A percentile compares a stretch with the other conserved stretches of the same genome.
Conservation (phyloP, 495 filamentous ascomycete species). For the Margaritispora aquatica region DNA sequence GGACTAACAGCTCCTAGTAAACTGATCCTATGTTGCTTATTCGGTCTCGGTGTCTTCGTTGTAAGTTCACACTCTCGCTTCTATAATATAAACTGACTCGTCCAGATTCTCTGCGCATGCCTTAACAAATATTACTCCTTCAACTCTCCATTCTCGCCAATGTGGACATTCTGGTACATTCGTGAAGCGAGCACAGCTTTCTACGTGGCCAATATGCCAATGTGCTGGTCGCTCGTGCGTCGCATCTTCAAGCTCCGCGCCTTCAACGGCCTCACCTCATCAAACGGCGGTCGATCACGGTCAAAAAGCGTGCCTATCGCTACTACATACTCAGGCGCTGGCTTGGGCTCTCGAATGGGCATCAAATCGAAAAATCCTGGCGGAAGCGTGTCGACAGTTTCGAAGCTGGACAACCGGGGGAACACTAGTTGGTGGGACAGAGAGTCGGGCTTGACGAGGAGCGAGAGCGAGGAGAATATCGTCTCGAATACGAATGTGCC, state of each 20-base stretch:
- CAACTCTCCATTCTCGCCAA: conserved; percentile 42
- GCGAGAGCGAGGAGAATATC: conserved; percentile 20
- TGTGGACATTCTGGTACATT: conserved; percentile 64
- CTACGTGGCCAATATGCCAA: conserved; percentile 58
- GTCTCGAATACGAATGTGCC: not conserved
- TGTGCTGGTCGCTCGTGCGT: conserved; percentile 52
- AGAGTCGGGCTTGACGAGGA: not conserved
- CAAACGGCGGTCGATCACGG: not conserved
- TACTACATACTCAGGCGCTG: not conserved
- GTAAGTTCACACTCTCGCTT: conserved; percentile 14
- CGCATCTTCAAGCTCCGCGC: conserved; percentile 44
- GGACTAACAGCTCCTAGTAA: conserved; percentile 34
- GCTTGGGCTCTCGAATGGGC: not conserved
- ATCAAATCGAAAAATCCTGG: not conserved
- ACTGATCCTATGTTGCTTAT: conserved; percentile 42
- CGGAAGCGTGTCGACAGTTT: not conserved
- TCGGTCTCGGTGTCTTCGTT: conserved; percentile 54
- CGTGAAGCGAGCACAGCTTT: conserved; percentile 59
- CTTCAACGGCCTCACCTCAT: conserved; percentile 28
- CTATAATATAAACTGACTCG: not conserved
- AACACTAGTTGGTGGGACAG: conserved; percentile 18
- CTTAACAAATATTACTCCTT: conserved; percentile 66
- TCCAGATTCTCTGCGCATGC: conserved; percentile 51
- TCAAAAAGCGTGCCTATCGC: conserved; percentile 8
- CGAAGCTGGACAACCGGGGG: not conserved